Base-by-base conservation (phyloP, 768 basidiomycete genomes). In the Cystobasidium ongulense region DNA sequence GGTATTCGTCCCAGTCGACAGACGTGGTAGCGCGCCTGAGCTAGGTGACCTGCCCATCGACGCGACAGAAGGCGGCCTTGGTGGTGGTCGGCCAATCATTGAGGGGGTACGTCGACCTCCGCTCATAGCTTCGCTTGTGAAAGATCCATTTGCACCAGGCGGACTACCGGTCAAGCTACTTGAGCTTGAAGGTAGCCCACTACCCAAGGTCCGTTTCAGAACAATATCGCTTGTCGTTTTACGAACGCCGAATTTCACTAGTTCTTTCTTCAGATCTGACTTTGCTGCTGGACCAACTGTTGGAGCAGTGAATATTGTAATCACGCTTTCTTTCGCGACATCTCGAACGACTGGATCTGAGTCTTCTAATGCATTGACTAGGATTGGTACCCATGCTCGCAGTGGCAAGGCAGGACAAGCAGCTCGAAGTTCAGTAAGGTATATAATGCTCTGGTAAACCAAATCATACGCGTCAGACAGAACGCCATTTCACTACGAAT, bases 181-280 rank as follows among this genome's bases (percentile, higher is more conserved):
- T 29, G 35, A 38, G 62, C 33, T 36, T 13, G 54, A 43, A 23
- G 29, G 33, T 5, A 33, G 11, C 36, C 18, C 64, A 11, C 46
- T 66, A 21, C 74, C 75, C 15, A 78, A 61, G 1, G 77, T 75
- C 1, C 57, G 41, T 3, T 84, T 81, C 7, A 93, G 84, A 18
- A 98, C 87, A 65, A 84, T 84, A 75, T 97, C 94, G 17, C 89
- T 87, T 57, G 94, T 93, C 3, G 87, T 86, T 82, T 94, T 95
- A 38, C 92, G 86, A 52, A 96, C 90, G 50, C 86, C 86, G 80
- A 27, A 78, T 83, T 89, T 91, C 1, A 85, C 81, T 85, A 98
- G 85, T 80, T 92, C 89, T 79, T 92, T 93, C 85, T 96, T 97
- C 67, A 98, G 84, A 80, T 98, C 95, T 2, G 92, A 87, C 64